Evolutionary conservation across 83 land plant species (phyloP), one percentile per base, ranked within the genome.

Genomic region (Diphasiastrum complanatum): DNA sequence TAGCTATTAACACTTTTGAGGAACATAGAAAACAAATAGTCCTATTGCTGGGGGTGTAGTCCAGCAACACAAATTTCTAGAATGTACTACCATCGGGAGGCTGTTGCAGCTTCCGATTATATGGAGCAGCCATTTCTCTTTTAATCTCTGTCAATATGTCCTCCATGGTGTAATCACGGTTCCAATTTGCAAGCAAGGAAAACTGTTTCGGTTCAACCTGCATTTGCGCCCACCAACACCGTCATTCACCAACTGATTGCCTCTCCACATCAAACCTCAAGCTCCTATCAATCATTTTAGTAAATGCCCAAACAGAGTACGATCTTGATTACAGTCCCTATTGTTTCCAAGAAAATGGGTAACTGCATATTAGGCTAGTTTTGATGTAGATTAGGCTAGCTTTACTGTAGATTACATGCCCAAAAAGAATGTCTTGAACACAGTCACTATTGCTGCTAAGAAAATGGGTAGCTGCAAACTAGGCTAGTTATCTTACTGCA

Each of bases 151-250:
- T 66, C 67, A 77, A 51, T 31, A 77, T 73, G 65, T 67, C 63
- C 61, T 77, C 80, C 80, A 77, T 77, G 1, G 77, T 77, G 64
- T 61, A 72, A 1, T 77, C 67, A 1, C 80, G 72, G 36, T 71
- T 67, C 77, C 77, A 77, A 37, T 73, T 64, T 19, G 72, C 71
- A 28, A 77, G 72, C 67, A 77, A 53, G 22, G 68, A 50, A 52
- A 68, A 77, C 51, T 64, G 35, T 51, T 64, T 78, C 49, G 65
- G 79, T 20, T 78, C 80, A 16, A 78, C 80, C 80, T 78, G 74
- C 6, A 56, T 20, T 12, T 14, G 25, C 20, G 4, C 1, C 19
- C 32, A 63, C 16, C 0, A 30, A 22, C 25, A 19, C 30, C 28
- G 50, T 8, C 26, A 6, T 46, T 5, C 24, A n/a, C 60, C n/a